Evolutionary conservation across 495 filamentous ascomycete genomes (phyloP).

Genomic region (Hypomontagnella submonticulosa): DNA sequence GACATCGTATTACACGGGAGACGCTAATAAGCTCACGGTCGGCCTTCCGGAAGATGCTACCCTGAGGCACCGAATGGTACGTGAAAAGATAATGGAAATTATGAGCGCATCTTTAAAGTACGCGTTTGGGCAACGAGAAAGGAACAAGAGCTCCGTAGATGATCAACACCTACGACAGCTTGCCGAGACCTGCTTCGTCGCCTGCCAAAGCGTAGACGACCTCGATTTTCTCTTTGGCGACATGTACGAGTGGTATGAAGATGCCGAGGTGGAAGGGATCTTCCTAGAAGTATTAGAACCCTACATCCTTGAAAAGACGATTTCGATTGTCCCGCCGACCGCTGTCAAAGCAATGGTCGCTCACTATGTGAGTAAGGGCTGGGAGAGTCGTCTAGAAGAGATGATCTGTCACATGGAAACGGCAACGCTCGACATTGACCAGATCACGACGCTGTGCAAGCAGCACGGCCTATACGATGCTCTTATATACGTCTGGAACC

Average conservation of each 20-base stretch:
- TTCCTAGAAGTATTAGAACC: slow-evolving; percentile 90
- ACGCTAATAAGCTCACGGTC: slow-evolving; percentile 89
- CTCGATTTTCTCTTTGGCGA: slow-evolving; percentile 90
- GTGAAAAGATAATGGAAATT: slow-evolving; percentile 91
- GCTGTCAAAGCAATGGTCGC: slow-evolving; percentile 87
- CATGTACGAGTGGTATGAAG: slow-evolving; percentile 88
- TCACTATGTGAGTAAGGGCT: slow-evolving; percentile 77
- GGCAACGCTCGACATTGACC: slow-evolving; percentile 90
- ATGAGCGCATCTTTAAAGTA: slow-evolving; percentile 93
- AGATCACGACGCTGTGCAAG: slow-evolving; percentile 89
- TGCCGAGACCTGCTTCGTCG: slow-evolving; percentile 83
- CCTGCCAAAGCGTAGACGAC: slow-evolving; percentile 79
- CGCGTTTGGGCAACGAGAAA: slow-evolving; percentile 73
- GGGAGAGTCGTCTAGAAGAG: slow-evolving; percentile 85
- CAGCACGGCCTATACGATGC: slow-evolving; percentile 93
- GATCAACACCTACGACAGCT: slow-evolving; percentile 77
- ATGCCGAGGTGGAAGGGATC: slow-evolving; percentile 73
- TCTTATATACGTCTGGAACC: slow-evolving; percentile 96
- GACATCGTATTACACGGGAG: slow-evolving; percentile 89
- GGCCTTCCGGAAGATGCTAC: slow-evolving; percentile 88
- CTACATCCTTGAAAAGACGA: slow-evolving; percentile 80
- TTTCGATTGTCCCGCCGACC: slow-evolving; percentile 79
- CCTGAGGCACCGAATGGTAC: slow-evolving; percentile 81
- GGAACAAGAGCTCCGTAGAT: slow-evolving; percentile 63
- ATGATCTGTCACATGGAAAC: slow-evolving; percentile 94